phyloP scores from a whole-genome alignment of 805 yeast species.

The Wickerhamiella spandovensis region DNA sequence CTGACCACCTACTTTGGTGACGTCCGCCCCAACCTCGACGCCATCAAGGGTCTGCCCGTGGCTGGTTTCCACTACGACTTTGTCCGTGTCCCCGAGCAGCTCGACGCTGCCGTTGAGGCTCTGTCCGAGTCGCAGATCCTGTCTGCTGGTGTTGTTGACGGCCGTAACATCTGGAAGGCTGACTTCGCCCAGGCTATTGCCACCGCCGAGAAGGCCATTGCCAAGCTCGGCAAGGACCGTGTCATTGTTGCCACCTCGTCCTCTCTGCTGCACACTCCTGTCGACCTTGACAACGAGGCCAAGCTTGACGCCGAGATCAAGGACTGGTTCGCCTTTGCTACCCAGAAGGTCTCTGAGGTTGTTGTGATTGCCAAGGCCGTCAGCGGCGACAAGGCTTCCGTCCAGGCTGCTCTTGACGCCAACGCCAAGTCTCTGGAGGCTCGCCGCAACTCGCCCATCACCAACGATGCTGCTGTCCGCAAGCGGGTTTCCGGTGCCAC shows the following conservation, averaged over 20 bases:
- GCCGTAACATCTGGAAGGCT: conserved; percentile 99
- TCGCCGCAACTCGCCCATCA: conserved; percentile 74
- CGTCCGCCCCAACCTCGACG: conserved; percentile 87
- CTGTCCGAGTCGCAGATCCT: conserved; percentile 59
- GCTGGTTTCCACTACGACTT: conserved; percentile 94
- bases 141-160: conserved; percentile 95
- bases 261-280: conserved; percentile 96
- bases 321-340: conserved; percentile 98
- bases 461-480: conserved; percentile 85
- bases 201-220: conserved; percentile 69
- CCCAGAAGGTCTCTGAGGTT: conserved; percentile 89
- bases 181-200: conserved; percentile 76
- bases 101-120: conserved; percentile 62
- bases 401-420: conserved; percentile 61
- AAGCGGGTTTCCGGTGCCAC: conserved; percentile 65
- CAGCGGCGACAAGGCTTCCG: conserved; percentile 56
- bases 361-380: conserved; percentile 80
- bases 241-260: conserved; percentile 91
- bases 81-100: conserved; percentile 92
- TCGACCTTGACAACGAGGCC: conserved; percentile 82
- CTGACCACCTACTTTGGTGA: conserved; percentile 96
- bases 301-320: conserved; percentile 83
- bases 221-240: conserved; percentile 61
- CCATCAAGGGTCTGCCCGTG: conserved; percentile 83
- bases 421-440: conserved; percentile 78